Percentiles rank a stretch among this genome's conserved stretches.
Evolutionary conservation across 345 rosid species (phyloP).

Genomic region (Pistacia atlantica): DNA sequence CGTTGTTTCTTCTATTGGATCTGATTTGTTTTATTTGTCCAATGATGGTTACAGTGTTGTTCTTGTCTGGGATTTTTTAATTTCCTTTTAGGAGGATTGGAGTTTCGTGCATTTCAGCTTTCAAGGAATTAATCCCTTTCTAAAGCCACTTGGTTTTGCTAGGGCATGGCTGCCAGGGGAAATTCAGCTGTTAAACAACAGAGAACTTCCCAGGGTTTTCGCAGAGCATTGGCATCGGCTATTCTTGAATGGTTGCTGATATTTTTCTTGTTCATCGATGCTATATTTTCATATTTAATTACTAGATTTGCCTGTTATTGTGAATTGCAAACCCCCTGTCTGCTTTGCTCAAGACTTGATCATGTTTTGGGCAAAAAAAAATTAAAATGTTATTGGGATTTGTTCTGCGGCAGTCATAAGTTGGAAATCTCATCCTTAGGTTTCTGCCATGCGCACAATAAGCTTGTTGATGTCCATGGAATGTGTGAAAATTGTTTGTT

Average conservation of each 20-base stretch:
- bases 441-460: constrained; percentile 74
- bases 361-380: constrained; percentile 59
- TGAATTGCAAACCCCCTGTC: constrained; percentile 67
- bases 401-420: constrained; percentile 78
- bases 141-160: constrained; percentile 20
- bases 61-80: constrained; percentile 20
- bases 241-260: constrained; percentile 80
- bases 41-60: constrained; percentile 31
- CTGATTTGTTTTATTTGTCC: constrained; percentile 15
- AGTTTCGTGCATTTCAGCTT: constrained; percentile 18
- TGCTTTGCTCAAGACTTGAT: constrained; percentile 88
- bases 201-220: constrained; percentile 40
- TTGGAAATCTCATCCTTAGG: constrained; percentile 84
- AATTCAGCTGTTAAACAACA: constrained; percentile 44
- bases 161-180: constrained; percentile 50
- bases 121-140: constrained; percentile 12
- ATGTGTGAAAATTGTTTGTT: constrained; percentile 82
- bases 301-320: constrained; percentile 65
- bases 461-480: constrained; percentile 75
- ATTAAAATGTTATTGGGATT: constrained; percentile 59
- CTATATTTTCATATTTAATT: constrained; percentile 60
- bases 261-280: constrained; percentile 64
- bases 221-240: constrained; percentile 62
- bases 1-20: not conserved
- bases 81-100: constrained; percentile 30